Evolutionary conservation across 306 rosid genomes (phyloP), one percentile per base, ranked within the genome.

Genomic region (Parietaria judaica): DNA sequence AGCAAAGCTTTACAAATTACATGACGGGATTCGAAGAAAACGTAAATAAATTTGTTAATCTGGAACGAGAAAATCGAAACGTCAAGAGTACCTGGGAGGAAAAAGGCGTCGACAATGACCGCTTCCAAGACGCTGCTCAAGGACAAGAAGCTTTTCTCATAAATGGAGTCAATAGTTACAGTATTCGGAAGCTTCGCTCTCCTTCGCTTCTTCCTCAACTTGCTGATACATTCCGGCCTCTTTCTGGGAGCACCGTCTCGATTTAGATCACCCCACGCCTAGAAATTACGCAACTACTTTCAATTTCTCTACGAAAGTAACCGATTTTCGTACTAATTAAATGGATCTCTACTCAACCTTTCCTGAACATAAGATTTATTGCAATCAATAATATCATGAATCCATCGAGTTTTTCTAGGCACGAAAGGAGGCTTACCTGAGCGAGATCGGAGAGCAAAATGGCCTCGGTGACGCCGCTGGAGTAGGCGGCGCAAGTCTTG

Each of bases 401-500:
- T 23, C 31, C 31, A 23, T 23, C 31, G 31, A 23, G 1, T 58
- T 58, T 58, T 55, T 55, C 58, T 55, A 6, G 8, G 41, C 36
- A 55, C 17, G 14, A 56, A 36, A 38, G 7, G 15, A 8, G 7
- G 11, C 6, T 49, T 60, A 87, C 95, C 95, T 80, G 88, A 71
- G 80, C 73, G 75, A 91, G 82, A 60, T 86, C 96, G 45, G 96
- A 83, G 71, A 91, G 98, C 55, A 91, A 63, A 66, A 88, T 88
- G 1, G 96, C 96, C 1, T 95, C 70, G 53, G 95, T 91, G 54
- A 88, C 96, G 4, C 92, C 94, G 66, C 95, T 85, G 4, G 96
- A 91, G 69, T 87, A 91, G 65, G 95, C 75, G 63, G 67, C 8
- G 66, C 96, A 91, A 70, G 91, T 83, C 75, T 77, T 87, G 76